Base-by-base conservation (phyloP, 2,329 filamentous ascomycete genomes). In the Trematosphaeria pertusa region DNA sequence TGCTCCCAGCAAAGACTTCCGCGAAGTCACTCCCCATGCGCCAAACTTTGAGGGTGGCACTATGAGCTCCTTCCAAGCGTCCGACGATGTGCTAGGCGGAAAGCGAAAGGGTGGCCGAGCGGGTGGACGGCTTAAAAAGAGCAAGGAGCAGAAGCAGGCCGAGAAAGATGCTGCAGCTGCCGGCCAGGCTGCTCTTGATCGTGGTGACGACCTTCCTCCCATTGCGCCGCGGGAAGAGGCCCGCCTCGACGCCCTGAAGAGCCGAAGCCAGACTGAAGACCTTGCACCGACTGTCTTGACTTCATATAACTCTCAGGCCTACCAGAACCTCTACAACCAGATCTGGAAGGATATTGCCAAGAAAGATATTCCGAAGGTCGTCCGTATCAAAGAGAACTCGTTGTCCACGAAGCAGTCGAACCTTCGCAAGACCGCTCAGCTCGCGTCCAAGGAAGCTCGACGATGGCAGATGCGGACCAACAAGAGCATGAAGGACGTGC, bases 401-500 rank as follows among this genome's bases (percentile, higher is more conserved):
- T 86, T 93, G 48, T 83, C 86, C 7, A 95, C 88, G 28, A 95
- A 95, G 69, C 84, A 89, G 42, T 95, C 93, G n/a, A 99, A 99
- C 62, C 82, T 96, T 37, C 94, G 96, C 70, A 99, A 99, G 81
- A 99, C 94, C 0, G 94, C 92, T 11, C 93, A 97, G 61, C 79
- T 99, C 31, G 94, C 94, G 6, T 95, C 93, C 51, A 99, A 99
- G 71, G 94, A 99, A 75, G 93, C 94, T 43, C 91, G 95, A 67
- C 83, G 95, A 65, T 99, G 94, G 94, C 95, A 99, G 73, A 84
- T 95, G 50, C 88, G 91, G 32, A 99, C 94, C 43, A 99, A 99
- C 79, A 97, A 99, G 81, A 95, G 92, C 67, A 94, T 89, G 71
- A 99, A 99, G 73, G 94, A 99, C 72, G 89, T 96, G 3, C 94